A percentile compares a stretch with the other conserved stretches of the same genome.
Conservation (phyloP, 78 protist species). For the Creolimax fragrantissima region DNA sequence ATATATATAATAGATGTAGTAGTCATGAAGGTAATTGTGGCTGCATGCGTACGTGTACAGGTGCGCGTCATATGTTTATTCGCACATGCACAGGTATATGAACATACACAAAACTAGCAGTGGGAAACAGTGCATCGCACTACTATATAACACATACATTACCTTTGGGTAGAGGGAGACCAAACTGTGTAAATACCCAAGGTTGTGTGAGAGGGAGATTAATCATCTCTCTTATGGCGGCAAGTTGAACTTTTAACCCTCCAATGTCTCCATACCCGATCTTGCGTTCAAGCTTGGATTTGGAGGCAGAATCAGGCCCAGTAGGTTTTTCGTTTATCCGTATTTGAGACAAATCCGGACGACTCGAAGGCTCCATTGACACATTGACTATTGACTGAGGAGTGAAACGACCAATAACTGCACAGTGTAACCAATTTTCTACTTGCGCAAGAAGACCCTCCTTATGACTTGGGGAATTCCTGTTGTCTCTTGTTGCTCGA, state of each 20-base stretch:
- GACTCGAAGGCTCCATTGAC: too few species aligned
- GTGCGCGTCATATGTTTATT: too few species aligned
- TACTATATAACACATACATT: neutral
- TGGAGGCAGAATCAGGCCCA: neutral
- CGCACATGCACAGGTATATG: too few species aligned
- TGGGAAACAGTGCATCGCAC: too few species aligned
- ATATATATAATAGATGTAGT: neutral
- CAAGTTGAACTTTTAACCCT: neutral
- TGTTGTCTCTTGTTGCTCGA: neutral
- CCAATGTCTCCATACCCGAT: neutral
- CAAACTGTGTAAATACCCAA: neutral
- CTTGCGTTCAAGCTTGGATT: too few species aligned
- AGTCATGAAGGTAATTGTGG: too few species aligned
- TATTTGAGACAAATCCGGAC: neutral
- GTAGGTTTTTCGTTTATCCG: neutral
- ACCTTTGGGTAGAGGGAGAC: neutral
- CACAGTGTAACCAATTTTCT: neutral
- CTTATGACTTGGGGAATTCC: neutral
- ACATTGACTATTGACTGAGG: neutral
- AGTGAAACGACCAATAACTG: neutral
- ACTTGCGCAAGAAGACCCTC: neutral
- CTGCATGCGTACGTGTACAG: too few species aligned
- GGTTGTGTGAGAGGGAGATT: neutral
- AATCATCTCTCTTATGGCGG: neutral
- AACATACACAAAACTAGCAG: too few species aligned